Conservation (phyloP, 176 grass and related monocot species). For the Cenchrus purpureus region DNA sequence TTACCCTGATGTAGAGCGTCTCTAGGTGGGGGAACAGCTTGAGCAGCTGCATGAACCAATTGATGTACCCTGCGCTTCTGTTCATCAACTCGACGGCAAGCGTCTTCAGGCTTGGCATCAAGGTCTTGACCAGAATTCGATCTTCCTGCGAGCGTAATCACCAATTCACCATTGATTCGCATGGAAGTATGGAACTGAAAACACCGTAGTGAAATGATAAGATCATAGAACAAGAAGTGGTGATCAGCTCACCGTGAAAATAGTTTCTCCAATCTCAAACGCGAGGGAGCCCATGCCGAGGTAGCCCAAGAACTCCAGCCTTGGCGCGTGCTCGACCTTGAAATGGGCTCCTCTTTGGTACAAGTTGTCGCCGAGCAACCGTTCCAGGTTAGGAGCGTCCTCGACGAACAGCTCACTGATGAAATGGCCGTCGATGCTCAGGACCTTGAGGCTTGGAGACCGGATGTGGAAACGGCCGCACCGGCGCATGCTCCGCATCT, state of each 20-base stretch:
- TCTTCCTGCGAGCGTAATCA: neutral
- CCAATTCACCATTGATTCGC: neutral
- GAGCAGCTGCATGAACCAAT: conserved; percentile 33
- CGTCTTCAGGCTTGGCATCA: conserved; percentile 39
- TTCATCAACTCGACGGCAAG: neutral
- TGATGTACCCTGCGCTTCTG: neutral
- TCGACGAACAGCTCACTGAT: conserved; percentile 21
- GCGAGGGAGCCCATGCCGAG: neutral
- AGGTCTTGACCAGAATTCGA: neutral
- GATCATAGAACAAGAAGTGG: neutral
- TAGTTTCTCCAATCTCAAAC: conserved; percentile 30
- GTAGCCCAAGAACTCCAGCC: conserved; percentile 39
- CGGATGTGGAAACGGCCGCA: neutral
- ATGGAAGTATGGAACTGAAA: neutral
- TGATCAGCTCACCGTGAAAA: conserved; percentile 19
- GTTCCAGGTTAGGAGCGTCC: conserved; percentile 34
- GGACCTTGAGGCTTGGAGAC: neutral
- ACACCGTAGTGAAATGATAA: neutral
- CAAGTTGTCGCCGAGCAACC: neutral
- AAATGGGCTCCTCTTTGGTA: neutral
- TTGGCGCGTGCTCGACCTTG: conserved; percentile 21
- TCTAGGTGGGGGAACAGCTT: conserved; percentile 29
- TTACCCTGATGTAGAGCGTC: conserved; percentile 41
- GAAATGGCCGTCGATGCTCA: neutral
- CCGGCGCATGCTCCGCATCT: neutral